These are phyloP conservation scores for Macrophomina phaseolina DNA, from an alignment of 2,329 filamentous ascomycete species.

Conservation along the genomic window DNA sequence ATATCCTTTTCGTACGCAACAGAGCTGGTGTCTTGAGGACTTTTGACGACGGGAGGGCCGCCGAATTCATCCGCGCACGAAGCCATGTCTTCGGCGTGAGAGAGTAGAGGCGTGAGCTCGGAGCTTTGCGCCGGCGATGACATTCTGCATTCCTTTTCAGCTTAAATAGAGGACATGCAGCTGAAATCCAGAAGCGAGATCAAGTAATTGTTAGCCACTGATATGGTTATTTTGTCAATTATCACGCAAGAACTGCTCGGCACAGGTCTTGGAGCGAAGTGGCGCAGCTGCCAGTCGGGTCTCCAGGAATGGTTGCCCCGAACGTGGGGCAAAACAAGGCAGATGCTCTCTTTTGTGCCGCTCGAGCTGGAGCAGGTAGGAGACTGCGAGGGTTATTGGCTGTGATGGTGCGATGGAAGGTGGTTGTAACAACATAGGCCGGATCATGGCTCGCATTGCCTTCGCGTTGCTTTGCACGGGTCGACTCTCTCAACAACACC, in stretches of 20 bases:
- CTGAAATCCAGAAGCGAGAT: conserved; percentile 9
- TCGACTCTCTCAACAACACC: neutral
- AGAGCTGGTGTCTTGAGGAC: neutral
- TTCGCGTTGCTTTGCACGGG: neutral
- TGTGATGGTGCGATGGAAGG: neutral
- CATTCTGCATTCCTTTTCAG: neutral
- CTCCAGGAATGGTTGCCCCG: neutral
- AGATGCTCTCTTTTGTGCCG: neutral
- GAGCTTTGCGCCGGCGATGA: neutral
- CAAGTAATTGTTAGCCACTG: neutral
- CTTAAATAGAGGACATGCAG: conserved; percentile 3
- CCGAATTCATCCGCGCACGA: conserved; percentile 3
- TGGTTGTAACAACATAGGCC: neutral
- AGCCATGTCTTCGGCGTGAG: neutral
- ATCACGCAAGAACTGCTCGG: conserved; percentile 12
- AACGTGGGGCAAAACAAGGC: neutral
- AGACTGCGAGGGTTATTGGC: neutral
- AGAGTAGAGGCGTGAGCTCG: neutral
- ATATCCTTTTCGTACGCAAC: neutral
- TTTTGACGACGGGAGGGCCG: neutral
- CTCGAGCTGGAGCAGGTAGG: neutral
- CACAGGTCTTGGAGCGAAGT: neutral
- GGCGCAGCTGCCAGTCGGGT: neutral
- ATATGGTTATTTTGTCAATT: conserved; percentile 11
- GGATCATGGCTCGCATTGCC: neutral